Evolutionary conservation across 2,329 filamentous ascomycete species (phyloP), one percentile per base, ranked within the genome.

Genomic region (Hawksworthiomyces lignivorus): DNA sequence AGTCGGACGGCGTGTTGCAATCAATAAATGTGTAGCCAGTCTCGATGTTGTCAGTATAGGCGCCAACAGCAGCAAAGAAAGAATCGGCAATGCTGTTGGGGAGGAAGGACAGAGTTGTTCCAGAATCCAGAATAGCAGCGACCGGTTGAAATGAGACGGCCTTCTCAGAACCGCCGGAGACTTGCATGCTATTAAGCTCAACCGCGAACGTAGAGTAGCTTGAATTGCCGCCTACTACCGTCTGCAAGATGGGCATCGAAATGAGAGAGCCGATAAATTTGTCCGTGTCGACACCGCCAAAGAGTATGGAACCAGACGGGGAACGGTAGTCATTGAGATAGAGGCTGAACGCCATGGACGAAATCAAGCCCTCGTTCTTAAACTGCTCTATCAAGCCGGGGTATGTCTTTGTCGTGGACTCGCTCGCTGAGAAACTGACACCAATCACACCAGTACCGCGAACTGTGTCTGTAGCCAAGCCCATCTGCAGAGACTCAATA

Each of bases 271-370:
- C 80, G 4, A 69, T 64, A 61, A 75, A 86, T 59, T 84, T 84
- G 46, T 69, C 70, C 1, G 71, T 80, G 61, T 86, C 80, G 43
- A 85, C 69, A 36, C 81, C 82, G 43, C 82, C 82, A 50, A 86
- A 85, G 12, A 86, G 65, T 47, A 85, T 76, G 47, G 67, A 75
- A 31, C 82, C 82, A 1, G 69, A 73, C 19, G 69, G 70, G 5
- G 77, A 70, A 40, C 75, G 68, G 26, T 66, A 55, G 54, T 72
- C 65, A 50, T 72, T 68, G 43, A 77, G 65, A 66, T 80, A 87
- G 20, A 88, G 61, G 47, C 80, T 85, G 62, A 84, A 87, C 4
- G 79, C 78, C 51, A 76, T 75, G 21, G 68, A 69, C 41, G 70
- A 68, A 54, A 86, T 84, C 38, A 74, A 56, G 31, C 73, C 75